A percentile compares a stretch with the other conserved stretches of the same genome.
phyloP scores from a whole-genome alignment of 225 moss, liverwort and hornwort genomes.

The Sphagnum contortum region DNA sequence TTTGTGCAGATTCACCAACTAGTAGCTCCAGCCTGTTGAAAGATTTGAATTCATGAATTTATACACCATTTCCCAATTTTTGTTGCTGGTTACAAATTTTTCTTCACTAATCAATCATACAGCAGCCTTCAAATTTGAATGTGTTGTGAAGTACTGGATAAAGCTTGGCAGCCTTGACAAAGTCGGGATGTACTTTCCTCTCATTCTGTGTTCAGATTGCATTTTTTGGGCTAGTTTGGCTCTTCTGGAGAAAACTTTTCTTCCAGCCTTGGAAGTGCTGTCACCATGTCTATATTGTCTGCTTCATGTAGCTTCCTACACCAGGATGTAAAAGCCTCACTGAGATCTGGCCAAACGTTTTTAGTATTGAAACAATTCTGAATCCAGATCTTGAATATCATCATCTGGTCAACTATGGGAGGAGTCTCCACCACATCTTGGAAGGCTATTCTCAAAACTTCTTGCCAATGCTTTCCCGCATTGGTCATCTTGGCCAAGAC shows the following conservation, averaged over 20 bases:
- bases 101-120: too few relatives aligned
- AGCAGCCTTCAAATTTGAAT: too few relatives aligned
- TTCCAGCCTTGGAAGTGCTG: slow-evolving; percentile 16
- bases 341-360: slow-evolving; percentile 89
- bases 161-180: too few relatives aligned
- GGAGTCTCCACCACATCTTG: slow-evolving; percentile 74
- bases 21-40: too few relatives aligned
- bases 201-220: too few relatives aligned
- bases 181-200: too few relatives aligned
- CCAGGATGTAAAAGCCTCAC: slow-evolving; percentile 92
- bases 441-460: slow-evolving; percentile 59
- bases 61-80: too few relatives aligned
- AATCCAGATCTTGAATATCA: slow-evolving; percentile 91
- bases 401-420: slow-evolving; percentile 80
- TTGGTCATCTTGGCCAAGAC: slow-evolving; percentile 64
- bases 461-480: slow-evolving; percentile 62
- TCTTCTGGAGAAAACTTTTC: slow-evolving; percentile 5
- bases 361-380: slow-evolving; percentile 66
- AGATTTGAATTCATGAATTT: too few relatives aligned
- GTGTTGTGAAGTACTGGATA: too few relatives aligned
- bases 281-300: slow-evolving; percentile 24
- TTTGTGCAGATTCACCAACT: too few relatives aligned
- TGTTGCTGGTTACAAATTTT: too few relatives aligned
- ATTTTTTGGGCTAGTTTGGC: too few relatives aligned
- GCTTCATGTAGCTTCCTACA: slow-evolving; percentile 78